phyloP scores from a whole-genome alignment of 116 monocot species.

The Papilionanthe hybrid region DNA sequence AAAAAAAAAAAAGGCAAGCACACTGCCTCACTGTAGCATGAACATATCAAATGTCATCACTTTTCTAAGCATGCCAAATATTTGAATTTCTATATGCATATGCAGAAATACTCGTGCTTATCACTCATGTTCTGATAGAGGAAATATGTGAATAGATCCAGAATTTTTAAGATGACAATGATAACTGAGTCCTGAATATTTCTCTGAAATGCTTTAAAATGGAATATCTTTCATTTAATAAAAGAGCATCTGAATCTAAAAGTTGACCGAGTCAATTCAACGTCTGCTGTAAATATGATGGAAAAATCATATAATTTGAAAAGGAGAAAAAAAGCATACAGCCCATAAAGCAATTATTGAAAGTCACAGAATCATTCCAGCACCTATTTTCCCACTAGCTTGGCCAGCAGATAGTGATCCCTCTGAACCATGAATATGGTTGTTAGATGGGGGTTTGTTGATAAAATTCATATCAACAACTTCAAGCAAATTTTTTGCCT shows the following conservation, averaged over 20 bases:
- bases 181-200: neutral
- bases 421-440: slow-evolving; percentile 20
- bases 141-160: neutral
- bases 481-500: slow-evolving; percentile 6
- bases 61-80: neutral
- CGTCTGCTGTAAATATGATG: neutral
- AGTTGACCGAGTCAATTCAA: neutral
- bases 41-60: neutral
- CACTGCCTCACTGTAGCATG: too few relatives aligned
- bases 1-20: too few relatives aligned
- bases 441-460: slow-evolving; percentile 45
- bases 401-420: slow-evolving; percentile 11
- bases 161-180: neutral
- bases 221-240: neutral
- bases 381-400: slow-evolving; percentile 2
- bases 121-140: neutral
- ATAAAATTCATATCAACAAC: slow-evolving; percentile 41
- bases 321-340: neutral
- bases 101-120: neutral
- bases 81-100: neutral
- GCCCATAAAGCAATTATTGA: slow-evolving; percentile 7
- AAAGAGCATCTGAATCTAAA: neutral
- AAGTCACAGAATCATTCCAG: slow-evolving; percentile 10
- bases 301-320: slow-evolving; percentile 4
- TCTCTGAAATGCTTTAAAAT: neutral